Conservation (phyloP, 2,329 filamentous ascomycete genomes). For the Fusarium hostae region DNA sequence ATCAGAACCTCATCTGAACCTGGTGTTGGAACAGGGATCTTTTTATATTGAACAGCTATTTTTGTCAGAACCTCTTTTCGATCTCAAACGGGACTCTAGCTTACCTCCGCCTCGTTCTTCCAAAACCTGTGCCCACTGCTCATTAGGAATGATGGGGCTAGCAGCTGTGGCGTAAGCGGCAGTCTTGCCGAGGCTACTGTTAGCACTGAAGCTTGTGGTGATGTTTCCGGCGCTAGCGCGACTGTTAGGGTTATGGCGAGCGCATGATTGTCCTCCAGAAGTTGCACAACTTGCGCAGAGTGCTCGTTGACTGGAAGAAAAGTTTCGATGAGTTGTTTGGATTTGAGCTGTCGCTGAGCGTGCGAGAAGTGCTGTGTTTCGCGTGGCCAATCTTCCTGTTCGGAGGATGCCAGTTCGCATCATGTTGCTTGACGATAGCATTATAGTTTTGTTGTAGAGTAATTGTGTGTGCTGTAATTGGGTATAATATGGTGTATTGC, state of each 20-base stretch:
- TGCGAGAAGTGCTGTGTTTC: conserved; percentile 23
- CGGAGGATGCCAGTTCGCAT: conserved; percentile 32
- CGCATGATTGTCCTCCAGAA: conserved; percentile 23
- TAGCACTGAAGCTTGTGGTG: conserved; percentile 8
- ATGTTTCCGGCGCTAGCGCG: conserved; percentile 21
- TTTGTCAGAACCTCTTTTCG: background rate
- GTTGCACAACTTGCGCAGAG: conserved; percentile 28
- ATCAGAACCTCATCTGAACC: conserved; percentile 87
- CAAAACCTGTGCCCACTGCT: conserved; percentile 89
- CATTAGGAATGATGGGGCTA: conserved; percentile 69
- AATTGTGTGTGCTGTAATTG: background rate
- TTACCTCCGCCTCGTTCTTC: conserved; percentile 77
- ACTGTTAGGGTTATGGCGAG: conserved; percentile 22
- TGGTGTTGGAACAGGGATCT: conserved; percentile 81
- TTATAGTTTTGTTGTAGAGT: background rate
- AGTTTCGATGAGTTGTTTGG: conserved; percentile 16
- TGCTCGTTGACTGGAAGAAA: conserved; percentile 27
- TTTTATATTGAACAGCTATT: conserved; percentile 72
- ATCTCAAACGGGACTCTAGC: background rate
- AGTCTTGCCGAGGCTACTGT: conserved; percentile 21
- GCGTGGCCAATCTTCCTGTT: conserved; percentile 15
- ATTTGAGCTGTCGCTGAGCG: conserved; percentile 18
- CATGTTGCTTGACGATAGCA: conserved; percentile 32
- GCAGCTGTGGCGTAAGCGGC: conserved; percentile 39
- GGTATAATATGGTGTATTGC: background rate